Evolutionary conservation across 2,329 filamentous ascomycete genomes (phyloP).

Genomic region (Waltergamsia citrina): DNA sequence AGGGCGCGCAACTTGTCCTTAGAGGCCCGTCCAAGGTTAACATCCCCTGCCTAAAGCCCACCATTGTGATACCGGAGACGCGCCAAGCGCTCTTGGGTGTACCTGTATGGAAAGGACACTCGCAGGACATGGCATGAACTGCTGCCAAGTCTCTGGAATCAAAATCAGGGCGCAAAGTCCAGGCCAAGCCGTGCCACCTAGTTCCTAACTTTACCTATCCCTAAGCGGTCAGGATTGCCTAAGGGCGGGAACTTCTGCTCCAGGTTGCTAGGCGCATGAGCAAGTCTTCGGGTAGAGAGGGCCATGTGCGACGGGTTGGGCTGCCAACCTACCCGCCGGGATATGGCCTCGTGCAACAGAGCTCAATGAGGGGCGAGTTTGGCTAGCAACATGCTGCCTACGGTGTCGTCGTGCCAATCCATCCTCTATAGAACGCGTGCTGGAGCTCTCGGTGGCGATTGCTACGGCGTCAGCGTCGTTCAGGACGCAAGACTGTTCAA

Average conservation of each 20-base stretch:
- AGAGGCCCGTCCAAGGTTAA: slow-evolving; percentile 2
- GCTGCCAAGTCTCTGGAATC: too few species aligned
- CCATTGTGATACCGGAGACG: not conserved
- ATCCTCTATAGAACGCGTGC: too few species aligned
- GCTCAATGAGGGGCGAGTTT: not conserved
- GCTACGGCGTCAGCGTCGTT: too few species aligned
- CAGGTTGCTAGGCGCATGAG: not conserved
- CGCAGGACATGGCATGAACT: too few species aligned
- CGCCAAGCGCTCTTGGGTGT: not conserved
- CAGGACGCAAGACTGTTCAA: too few species aligned
- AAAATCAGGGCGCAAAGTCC: too few species aligned
- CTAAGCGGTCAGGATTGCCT: not conserved
- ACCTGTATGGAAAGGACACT: too few species aligned
- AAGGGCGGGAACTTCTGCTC: not conserved
- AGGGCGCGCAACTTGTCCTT: slow-evolving; percentile 2
- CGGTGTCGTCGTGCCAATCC: too few species aligned
- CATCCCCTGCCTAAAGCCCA: slow-evolving; percentile 4
- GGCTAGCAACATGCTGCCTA: too few species aligned
- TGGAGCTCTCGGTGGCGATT: too few species aligned
- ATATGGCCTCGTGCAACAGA: not conserved
- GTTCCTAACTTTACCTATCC: not conserved
- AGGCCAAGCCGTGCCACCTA: not conserved
- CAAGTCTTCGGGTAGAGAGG: not conserved
- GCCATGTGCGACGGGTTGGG: slow-evolving; percentile 1
- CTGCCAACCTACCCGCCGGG: not conserved